These are phyloP conservation scores for Geosiphon pyriformis DNA, from an alignment of 192 early-diverging fungal species.

Conservation along the genomic window DNA sequence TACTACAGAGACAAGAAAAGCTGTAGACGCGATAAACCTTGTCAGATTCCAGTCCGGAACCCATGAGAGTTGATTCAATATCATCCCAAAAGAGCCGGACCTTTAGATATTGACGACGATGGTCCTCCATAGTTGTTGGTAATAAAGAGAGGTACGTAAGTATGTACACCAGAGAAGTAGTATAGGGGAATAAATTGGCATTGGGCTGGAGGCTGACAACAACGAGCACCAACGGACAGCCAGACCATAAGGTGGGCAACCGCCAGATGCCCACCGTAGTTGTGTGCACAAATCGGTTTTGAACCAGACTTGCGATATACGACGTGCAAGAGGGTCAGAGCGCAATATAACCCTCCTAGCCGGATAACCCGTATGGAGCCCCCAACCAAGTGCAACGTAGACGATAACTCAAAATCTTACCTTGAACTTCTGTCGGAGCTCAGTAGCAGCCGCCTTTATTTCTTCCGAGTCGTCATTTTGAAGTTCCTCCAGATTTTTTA, in stretches of 20 bases:
- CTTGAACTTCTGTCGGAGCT: conserved; percentile 5
- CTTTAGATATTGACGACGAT: too few species aligned
- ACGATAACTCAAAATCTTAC: conserved; percentile 14
- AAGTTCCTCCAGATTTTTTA: conserved; percentile 20
- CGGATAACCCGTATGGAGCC: conserved; percentile 17
- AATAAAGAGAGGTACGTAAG: too few species aligned
- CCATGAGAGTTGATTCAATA: too few species aligned
- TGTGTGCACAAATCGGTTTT: conserved; percentile 24
- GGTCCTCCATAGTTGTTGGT: too few species aligned
- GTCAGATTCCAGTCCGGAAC: too few species aligned
- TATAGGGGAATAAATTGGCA: too few species aligned
- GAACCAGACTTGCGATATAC: too few species aligned
- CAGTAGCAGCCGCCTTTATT: conserved; percentile 18
- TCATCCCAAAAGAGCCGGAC: too few species aligned
- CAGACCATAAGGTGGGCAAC: conserved; percentile 24
- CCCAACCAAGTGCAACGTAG: conserved; percentile 1
- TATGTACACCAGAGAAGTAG: too few species aligned
- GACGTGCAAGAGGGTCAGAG: conserved; percentile 8
- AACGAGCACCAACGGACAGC: conserved; percentile 16
- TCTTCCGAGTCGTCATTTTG: conserved; percentile 19
- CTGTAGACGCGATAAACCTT: too few species aligned
- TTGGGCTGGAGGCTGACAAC: conserved; percentile 6
- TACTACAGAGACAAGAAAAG: too few species aligned
- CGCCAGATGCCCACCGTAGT: conserved; percentile 20
- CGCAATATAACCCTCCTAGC: conserved; percentile 14